phyloP scores from a whole-genome alignment of 306 rosid species.

The Castanea crenata region DNA sequence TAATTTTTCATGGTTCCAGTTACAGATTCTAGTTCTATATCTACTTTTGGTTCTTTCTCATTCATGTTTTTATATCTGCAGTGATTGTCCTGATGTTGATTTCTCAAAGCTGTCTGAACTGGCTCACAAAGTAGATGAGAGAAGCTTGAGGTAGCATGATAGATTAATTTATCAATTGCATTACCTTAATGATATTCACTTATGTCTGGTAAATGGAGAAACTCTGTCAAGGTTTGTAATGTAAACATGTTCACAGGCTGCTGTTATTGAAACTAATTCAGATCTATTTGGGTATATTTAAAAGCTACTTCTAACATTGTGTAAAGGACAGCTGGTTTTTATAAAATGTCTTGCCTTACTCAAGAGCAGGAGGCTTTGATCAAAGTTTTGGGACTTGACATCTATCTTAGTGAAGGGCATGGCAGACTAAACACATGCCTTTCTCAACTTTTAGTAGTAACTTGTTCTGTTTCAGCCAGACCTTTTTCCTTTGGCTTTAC shows the following conservation, averaged over 20 bases:
- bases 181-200: neutral
- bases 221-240: neutral
- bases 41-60: conserved; percentile 9
- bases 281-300: neutral
- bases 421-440: neutral
- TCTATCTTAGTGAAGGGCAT: neutral
- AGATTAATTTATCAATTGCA: neutral
- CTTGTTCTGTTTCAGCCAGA: neutral
- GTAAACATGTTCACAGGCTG: neutral
- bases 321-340: neutral
- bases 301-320: neutral
- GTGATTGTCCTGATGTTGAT: conserved; percentile 36
- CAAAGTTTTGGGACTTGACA: neutral
- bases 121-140: conserved; percentile 37
- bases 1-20: conserved; percentile 16
- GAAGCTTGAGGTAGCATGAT: conserved; percentile 47
- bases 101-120: conserved; percentile 35
- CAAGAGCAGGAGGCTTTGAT: neutral
- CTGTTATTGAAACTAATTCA: neutral
- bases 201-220: neutral
- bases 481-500: neutral
- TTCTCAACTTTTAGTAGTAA: neutral
- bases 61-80: conserved; percentile 16
- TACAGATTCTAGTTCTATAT: conserved; percentile 1
- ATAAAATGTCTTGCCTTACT: neutral